Percentiles rank a stretch among this genome's conserved stretches.
Conservation (phyloP, 352 stramenopile genomes). For the Pythium dissimile region DNA sequence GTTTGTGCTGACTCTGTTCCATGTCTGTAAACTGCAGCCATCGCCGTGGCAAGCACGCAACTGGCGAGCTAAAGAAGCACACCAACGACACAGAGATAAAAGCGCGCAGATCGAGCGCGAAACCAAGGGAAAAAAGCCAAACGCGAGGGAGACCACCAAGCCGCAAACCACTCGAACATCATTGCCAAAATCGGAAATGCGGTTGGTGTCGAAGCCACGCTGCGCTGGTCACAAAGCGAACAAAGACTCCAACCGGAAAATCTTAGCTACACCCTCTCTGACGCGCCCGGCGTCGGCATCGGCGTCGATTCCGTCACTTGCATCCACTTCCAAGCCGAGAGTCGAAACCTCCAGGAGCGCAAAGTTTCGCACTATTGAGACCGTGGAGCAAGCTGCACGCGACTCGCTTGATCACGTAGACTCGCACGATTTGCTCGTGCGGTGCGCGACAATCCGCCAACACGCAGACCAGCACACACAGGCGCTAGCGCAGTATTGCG, state of each 20-base stretch:
- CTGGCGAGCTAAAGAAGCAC: slow-evolving; percentile 34
- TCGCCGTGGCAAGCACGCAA: slow-evolving; percentile 80
- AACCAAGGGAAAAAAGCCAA: too few relatives aligned
- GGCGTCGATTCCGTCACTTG: neutral
- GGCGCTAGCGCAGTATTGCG: slow-evolving; percentile 36
- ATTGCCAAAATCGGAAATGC: too few relatives aligned
- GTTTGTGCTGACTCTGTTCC: neutral
- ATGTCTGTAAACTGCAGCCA: slow-evolving; percentile 17
- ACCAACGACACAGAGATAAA: too few relatives aligned
- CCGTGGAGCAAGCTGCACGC: slow-evolving; percentile 46
- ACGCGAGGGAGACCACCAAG: too few relatives aligned
- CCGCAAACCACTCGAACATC: too few relatives aligned
- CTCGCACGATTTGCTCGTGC: slow-evolving; percentile 72
- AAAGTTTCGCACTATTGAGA: slow-evolving; percentile 48
- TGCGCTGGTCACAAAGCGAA: too few relatives aligned
- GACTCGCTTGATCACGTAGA: slow-evolving; percentile 50
- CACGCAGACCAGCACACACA: slow-evolving; percentile 42
- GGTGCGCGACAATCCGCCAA: slow-evolving; percentile 60
- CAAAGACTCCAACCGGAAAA: too few relatives aligned
- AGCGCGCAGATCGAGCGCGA: too few relatives aligned
- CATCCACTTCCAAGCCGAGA: neutral
- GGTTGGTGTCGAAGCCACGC: too few relatives aligned
- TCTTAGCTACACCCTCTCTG: too few relatives aligned
- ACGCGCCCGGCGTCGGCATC: neutral
- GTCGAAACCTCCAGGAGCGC: neutral